Conservation (phyloP, 2,329 filamentous ascomycete genomes). For the Sclerotinia trifoliorum region DNA sequence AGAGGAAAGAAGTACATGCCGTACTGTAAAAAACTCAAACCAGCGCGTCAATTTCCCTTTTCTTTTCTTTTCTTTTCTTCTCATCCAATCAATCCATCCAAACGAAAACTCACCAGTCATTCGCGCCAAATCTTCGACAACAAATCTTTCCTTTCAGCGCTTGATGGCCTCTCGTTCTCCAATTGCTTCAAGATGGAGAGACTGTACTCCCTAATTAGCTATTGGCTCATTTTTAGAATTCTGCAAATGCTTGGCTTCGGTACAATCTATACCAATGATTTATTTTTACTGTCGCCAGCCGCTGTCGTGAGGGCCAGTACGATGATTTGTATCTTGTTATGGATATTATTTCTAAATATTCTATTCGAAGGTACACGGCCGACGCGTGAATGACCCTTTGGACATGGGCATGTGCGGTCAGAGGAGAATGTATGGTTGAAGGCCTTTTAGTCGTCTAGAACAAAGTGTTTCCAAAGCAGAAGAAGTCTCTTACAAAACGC, state of each 20-base stretch:
- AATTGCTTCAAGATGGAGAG: slow-evolving; percentile 25
- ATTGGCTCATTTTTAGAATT: neutral
- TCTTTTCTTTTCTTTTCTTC: neutral
- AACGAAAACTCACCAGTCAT: slow-evolving; percentile 4
- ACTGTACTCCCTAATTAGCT: slow-evolving; percentile 30
- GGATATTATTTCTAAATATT: slow-evolving; percentile 16
- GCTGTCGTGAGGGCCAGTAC: slow-evolving; percentile 27
- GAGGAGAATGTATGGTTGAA: neutral
- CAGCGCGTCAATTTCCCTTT: slow-evolving; percentile 18
- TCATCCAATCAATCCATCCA: slow-evolving; percentile 19
- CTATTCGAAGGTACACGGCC: slow-evolving; percentile 39
- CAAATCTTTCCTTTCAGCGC: slow-evolving; percentile 26
- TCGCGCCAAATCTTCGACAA: slow-evolving; percentile 16
- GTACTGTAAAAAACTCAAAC: neutral
- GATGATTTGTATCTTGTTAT: slow-evolving; percentile 28
- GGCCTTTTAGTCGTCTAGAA: neutral
- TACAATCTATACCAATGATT: slow-evolving; percentile 9
- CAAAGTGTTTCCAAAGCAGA: slow-evolving; percentile 1
- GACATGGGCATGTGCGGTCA: neutral
- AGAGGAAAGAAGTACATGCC: neutral
- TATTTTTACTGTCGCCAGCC: slow-evolving; percentile 24
- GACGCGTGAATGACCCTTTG: slow-evolving; percentile 25
- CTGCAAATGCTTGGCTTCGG: neutral
- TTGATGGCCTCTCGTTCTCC: slow-evolving; percentile 33
- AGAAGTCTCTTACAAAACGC: slow-evolving; percentile 10